Base-by-base conservation (phyloP, 345 rosid species). In the Moricandia moricandioides region DNA sequence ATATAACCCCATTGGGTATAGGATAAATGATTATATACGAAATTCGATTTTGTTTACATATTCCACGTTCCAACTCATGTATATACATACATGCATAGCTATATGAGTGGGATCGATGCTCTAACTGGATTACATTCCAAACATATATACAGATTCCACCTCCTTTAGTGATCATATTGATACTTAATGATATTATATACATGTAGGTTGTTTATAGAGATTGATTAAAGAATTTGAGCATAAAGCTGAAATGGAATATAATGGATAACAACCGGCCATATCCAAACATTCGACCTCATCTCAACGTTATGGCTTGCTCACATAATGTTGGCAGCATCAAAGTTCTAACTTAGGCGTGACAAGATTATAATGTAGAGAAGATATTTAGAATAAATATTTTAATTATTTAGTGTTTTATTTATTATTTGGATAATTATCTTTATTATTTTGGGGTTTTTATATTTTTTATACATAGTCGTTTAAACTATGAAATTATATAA, bases 201-300 rank as follows among this genome's bases (percentile, higher is more conserved):
- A 29, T 24, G 55, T 40, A 63, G 54, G 60, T 70, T 43, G 51
- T 10, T 64, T 30, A 56, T 43, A 34, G 52, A 70, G 27, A n/a
- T 18, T 45, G 52, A 63, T 63, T 70, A 70, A 70, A 54, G 33
- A 37, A 64, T 56, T 56, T 64, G 59, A 77, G 71, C 67, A 56
- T 71, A 77, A 77, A 77, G 80, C 59, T 40, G 45, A 57, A 34
- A 43, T 45, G 67, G 71, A 70, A 70, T 76, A 76, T 62, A 54
- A 69, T 40, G 56, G 54, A 45, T 63, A 69, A 64, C 51, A 49
- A 77, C 80, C 71, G 80, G 75, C 75, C 75, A 77, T 56, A 55
- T 69, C 80, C 71, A 43, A 31, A 76, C 74, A 70, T 76, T 76
- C 80, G 71, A 70, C 75, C 80, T 70, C 75, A 77, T 77, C 80